Evolutionary conservation across 257 asterid species (phyloP), one percentile per base, ranked within the genome.

Genomic region (Mentha longifolia): DNA sequence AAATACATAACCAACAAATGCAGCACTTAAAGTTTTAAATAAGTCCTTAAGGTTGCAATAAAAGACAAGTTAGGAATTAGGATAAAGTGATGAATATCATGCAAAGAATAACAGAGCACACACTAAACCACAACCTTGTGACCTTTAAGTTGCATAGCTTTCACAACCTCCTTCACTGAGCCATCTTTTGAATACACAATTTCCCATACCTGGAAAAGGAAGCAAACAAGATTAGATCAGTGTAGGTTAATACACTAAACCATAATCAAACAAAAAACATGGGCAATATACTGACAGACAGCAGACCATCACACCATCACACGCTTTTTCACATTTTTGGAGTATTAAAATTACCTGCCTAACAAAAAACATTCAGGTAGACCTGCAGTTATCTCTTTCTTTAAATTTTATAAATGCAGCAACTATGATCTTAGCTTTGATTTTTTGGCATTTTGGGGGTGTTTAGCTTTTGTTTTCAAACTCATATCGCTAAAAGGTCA

Each of bases 101-200:
- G 57, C 63, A 82, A 49, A 58, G 20, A 31, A 60, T 58, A 51
- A 75, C 19, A 42, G 28, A 75, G 70, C 64, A 75, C 46, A 47
- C 65, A 76, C 9, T 61, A 22, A 76, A 70, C 50, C 55, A 74
- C 80, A 73, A 92, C 99, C 98, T 95, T 95, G 83, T 95, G 99
- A 73, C 99, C 99, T 88, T 92, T 95, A 75, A 92, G 99, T 82
- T 95, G 94, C 98, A 92, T 89, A 75, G 78, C 98, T 62, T 76
- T 92, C 60, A 76, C 61, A 83, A 95, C 79, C 90, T 95, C 99
- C 92, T 92, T 95, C 73, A 86, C 97, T 15, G 91, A 79, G 76
- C 97, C 97, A 80, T 95, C 99, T 81, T 92, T 92, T 9, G 98
- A 63, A 77, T 95, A 95, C 66, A 95, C 89, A 70, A 92, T 77